phyloP scores from a whole-genome alignment of 192 early-diverging fungal genomes.

The Linnemannia exigua region DNA sequence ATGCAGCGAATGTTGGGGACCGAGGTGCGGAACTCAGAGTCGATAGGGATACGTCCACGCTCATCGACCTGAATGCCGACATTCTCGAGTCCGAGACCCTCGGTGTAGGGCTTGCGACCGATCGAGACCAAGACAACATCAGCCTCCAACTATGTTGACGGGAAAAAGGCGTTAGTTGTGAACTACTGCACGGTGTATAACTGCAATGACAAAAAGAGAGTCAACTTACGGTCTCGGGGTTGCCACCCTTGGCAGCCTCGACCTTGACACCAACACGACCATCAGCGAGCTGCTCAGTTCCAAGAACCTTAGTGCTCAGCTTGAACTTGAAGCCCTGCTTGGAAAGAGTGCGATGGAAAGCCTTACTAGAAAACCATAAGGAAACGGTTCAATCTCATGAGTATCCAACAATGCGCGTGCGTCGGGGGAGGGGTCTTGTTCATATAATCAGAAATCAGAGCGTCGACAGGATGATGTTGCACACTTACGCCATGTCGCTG shows the following conservation, averaged over 20 bases:
- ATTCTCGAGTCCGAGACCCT: constrained; percentile 92
- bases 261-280: constrained; percentile 92
- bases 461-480: neutral
- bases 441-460: neutral
- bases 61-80: constrained; percentile 92
- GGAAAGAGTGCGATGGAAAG: constrained; percentile 90
- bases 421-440: neutral
- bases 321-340: constrained; percentile 99
- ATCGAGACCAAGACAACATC: constrained; percentile 95
- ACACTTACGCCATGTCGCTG: constrained; percentile 85
- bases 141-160: constrained; percentile 75
- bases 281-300: constrained; percentile 85
- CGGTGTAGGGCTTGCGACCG: constrained; percentile 95
- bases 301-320: constrained; percentile 95
- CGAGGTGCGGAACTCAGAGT: constrained; percentile 88
- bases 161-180: neutral
- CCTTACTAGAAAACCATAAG: constrained; percentile 67
- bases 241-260: constrained; percentile 88
- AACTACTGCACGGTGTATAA: neutral
- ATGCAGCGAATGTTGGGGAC: constrained; percentile 93
- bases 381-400: neutral
- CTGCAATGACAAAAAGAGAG: neutral
- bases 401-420: neutral
- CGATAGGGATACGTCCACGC: constrained; percentile 89
- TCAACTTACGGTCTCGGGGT: constrained; percentile 79